These are phyloP conservation scores for Penicillium sp. DNA, from an alignment of 2,329 filamentous ascomycete genomes.

Conservation along the genomic window DNA sequence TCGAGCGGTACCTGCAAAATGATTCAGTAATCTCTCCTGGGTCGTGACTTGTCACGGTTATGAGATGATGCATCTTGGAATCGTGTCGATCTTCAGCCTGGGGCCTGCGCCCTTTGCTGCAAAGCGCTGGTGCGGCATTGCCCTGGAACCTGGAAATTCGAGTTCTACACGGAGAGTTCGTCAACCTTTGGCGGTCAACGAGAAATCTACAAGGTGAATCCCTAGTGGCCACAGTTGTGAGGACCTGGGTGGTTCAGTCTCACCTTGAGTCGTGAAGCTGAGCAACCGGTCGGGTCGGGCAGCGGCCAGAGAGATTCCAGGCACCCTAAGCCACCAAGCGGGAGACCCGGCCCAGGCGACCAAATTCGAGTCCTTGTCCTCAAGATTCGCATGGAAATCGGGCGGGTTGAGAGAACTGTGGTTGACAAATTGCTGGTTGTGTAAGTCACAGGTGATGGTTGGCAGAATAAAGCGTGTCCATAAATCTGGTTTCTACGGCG, in stretches of 20 bases:
- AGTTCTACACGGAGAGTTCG: background rate
- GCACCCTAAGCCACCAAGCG: background rate
- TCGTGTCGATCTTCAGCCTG: background rate
- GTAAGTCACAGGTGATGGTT: background rate
- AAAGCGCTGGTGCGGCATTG: background rate
- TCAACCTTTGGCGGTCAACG: background rate
- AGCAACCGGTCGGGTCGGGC: background rate
- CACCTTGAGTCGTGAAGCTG: slow-evolving; percentile 3
- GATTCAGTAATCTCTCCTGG: background rate
- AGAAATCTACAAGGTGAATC: background rate
- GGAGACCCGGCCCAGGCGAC: slow-evolving; percentile 1
- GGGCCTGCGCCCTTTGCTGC: slow-evolving; percentile 13
- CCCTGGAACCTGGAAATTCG: background rate
- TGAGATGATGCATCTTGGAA: background rate
- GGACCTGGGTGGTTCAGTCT: background rate
- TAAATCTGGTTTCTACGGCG: slow-evolving; percentile 16
- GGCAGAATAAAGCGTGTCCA: background rate
- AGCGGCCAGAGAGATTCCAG: background rate
- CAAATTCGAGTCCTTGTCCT: slow-evolving; percentile 8
- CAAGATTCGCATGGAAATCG: background rate
- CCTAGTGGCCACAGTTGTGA: background rate
- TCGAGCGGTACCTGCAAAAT: background rate
- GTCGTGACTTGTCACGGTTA: no score
- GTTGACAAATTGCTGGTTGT: background rate
- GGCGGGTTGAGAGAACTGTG: background rate